Evolutionary conservation across 306 rosid species (phyloP), one percentile per base, ranked within the genome.

Genomic region (Dryas drummondii): DNA sequence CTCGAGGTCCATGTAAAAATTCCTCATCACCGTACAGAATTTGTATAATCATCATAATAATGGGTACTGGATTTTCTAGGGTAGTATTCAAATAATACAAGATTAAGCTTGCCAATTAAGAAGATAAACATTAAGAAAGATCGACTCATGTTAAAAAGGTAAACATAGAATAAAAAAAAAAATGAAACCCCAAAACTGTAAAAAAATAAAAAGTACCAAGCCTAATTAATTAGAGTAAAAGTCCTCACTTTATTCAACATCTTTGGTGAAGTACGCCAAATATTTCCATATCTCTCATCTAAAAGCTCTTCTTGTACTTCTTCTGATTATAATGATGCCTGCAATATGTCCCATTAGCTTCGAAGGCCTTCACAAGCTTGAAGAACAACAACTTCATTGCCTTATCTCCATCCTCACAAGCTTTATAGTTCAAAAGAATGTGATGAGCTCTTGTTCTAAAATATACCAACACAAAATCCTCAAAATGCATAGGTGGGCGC

Each of bases 271-370:
- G 5, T 0, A 22, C 7, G 4, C 59, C 59, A 55, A 55, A 55
- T 55, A 67, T 45, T 44, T 5, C 15, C 60, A 32, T 51, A 14
- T 55, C 63, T 32, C 74, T 47, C 32, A 56, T 53, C 61, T 1
- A 9, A 44, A 44, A 2, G 62, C 37, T 45, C 40, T 73, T 16
- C 66, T 5, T 80, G 7, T 72, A 63, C 57, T 62, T 17, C 27
- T 77, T 41, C 65, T 73, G 22, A 19, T 50, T 60, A 54, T 71
- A 78, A 68, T 81, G 83, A 71, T 81, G 85, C 22, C 37, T 9
- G 48, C 79, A 81, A 42, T 71, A 81, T 66, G 83, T 71, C 52
- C 81, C 85, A 51, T 84, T 78, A 1, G 59, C 62, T 67, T 84
- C 83, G 71, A 78, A 78, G 1, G 81, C 88, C 73, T 68, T 74